A percentile compares a stretch with the other conserved stretches of the same genome.
phyloP scores from a whole-genome alignment of 2,329 filamentous ascomycete genomes.

The Ceratocystis alfenasii region DNA sequence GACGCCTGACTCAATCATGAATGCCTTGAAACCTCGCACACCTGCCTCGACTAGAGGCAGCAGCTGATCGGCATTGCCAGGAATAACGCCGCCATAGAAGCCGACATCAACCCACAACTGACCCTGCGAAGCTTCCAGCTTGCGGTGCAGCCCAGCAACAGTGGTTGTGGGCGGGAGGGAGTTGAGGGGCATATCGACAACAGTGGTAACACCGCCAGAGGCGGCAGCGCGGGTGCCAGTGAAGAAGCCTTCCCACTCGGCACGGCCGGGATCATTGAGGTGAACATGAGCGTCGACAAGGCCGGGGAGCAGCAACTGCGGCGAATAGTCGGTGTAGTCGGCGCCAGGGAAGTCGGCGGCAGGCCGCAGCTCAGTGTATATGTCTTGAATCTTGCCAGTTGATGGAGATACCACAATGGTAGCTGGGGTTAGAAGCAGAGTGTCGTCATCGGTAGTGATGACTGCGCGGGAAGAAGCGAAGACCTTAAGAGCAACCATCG shows the following conservation, averaged over 20 bases:
- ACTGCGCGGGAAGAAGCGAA: constrained; percentile 76
- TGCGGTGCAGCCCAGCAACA: constrained; percentile 66
- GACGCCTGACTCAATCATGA: constrained; percentile 91
- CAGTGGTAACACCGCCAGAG: constrained; percentile 90
- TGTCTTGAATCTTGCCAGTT: constrained; percentile 73
- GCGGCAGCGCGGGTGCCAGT: constrained; percentile 89
- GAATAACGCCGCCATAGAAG: constrained; percentile 90
- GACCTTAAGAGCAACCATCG: constrained; percentile 34
- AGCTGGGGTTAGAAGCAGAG: constrained; percentile 58
- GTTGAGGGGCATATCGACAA: constrained; percentile 96
- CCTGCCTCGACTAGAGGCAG: constrained; percentile 71
- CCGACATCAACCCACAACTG: constrained; percentile 99
- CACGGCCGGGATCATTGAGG: constrained; percentile 89
- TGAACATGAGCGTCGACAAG: constrained; percentile 96
- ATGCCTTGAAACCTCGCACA: constrained; percentile 93
- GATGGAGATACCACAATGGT: constrained; percentile 66
- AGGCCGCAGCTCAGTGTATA: constrained; percentile 64
- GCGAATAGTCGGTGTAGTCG: constrained; percentile 72
- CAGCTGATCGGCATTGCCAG: constrained; percentile 72
- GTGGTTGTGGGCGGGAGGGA: constrained; percentile 95
- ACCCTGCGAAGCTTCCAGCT: constrained; percentile 68
- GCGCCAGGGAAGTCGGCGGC: constrained; percentile 60
- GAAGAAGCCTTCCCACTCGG: constrained; percentile 97
- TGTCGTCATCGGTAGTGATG: constrained; percentile 54
- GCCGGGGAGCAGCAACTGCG: constrained; percentile 74